Percentiles rank a stretch among this genome's conserved stretches.
These are phyloP conservation scores for Aspergillus cristatus DNA, from an alignment of 495 filamentous ascomycete species.

Conservation along the genomic window DNA sequence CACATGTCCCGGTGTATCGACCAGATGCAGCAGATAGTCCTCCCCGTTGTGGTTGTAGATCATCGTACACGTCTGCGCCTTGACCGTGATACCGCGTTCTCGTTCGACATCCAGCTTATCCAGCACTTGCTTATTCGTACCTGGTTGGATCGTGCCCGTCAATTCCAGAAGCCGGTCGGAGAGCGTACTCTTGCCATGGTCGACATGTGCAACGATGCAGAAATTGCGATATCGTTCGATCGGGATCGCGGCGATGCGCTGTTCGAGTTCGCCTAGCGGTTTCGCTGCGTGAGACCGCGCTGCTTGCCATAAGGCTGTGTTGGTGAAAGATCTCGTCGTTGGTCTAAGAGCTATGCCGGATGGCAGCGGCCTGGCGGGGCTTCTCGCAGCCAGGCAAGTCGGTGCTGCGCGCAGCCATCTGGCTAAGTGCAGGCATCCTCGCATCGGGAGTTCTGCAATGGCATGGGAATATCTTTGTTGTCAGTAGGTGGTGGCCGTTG, in stretches of 20 bases:
- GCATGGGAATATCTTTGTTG: constrained; percentile 21
- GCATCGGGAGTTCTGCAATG: constrained; percentile 39
- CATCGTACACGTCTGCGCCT: constrained; percentile 98
- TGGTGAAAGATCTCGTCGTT: constrained; percentile 32
- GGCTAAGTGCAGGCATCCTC: constrained; percentile 47
- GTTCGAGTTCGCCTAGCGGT: constrained; percentile 54
- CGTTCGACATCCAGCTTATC: constrained; percentile 96
- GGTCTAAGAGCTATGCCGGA: constrained; percentile 13
- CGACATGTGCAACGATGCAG: constrained; percentile 97
- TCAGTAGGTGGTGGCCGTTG: background rate
- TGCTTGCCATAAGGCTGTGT: constrained; percentile 26
- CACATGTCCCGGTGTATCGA: constrained; percentile 96
- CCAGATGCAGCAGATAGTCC: constrained; percentile 89
- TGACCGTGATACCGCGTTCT: constrained; percentile 94
- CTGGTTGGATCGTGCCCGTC: constrained; percentile 84
- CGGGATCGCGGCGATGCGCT: constrained; percentile 77
- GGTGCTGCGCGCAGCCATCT: constrained; percentile 41
- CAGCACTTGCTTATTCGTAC: constrained; percentile 87
- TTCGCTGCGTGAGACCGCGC: constrained; percentile 13
- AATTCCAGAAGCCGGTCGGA: constrained; percentile 86
- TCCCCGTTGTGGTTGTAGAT: constrained; percentile 76
- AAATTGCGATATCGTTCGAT: constrained; percentile 89
- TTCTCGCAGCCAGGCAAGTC: constrained; percentile 29
- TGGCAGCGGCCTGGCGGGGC: constrained; percentile 21
- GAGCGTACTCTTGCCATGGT: constrained; percentile 96